These are phyloP conservation scores for Trichomonascaceae sp. DNA, from an alignment of 1,139 yeast species.

Conservation along the genomic window DNA sequence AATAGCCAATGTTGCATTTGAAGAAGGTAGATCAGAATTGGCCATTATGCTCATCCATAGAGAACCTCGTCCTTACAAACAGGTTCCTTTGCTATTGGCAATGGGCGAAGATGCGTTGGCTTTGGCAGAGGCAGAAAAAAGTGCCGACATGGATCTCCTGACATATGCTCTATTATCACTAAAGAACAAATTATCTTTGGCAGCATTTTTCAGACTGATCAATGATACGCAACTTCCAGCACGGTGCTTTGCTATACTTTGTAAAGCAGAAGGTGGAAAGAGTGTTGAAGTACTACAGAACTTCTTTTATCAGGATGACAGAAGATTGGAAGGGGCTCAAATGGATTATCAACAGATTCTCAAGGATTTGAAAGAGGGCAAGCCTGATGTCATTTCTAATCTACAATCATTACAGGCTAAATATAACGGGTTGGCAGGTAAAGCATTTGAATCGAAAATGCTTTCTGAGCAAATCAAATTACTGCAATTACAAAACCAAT, in stretches of 20 bases:
- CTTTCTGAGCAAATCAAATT: slow-evolving; percentile 49
- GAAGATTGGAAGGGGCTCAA: slow-evolving; percentile 42
- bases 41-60: slow-evolving; percentile 60
- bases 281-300: slow-evolving; percentile 40
- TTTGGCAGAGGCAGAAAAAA: slow-evolving; percentile 58
- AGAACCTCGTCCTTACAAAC: slow-evolving; percentile 61
- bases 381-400: slow-evolving; percentile 17
- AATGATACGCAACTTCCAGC: slow-evolving; percentile 41
- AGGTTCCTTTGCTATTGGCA: slow-evolving; percentile 57
- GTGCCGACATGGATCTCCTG: slow-evolving; percentile 60
- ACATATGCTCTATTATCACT: slow-evolving; percentile 54
- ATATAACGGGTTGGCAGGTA: slow-evolving; percentile 26
- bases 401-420: slow-evolving; percentile 26
- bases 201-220: slow-evolving; percentile 51
- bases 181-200: slow-evolving; percentile 41
- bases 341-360: slow-evolving; percentile 33
- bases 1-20: slow-evolving; percentile 65
- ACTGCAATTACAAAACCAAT: slow-evolving; percentile 45
- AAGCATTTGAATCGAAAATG: slow-evolving; percentile 27
- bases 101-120: slow-evolving; percentile 74
- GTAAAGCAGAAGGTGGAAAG: slow-evolving; percentile 24
- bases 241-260: slow-evolving; percentile 40
- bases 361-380: slow-evolving; percentile 9
- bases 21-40: slow-evolving; percentile 71
- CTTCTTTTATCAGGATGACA: slow-evolving; percentile 57